Percentiles rank a stretch among this genome's conserved stretches.
phyloP scores from a whole-genome alignment of 768 basidiomycete species.

The Lanmaoa rubissima region DNA sequence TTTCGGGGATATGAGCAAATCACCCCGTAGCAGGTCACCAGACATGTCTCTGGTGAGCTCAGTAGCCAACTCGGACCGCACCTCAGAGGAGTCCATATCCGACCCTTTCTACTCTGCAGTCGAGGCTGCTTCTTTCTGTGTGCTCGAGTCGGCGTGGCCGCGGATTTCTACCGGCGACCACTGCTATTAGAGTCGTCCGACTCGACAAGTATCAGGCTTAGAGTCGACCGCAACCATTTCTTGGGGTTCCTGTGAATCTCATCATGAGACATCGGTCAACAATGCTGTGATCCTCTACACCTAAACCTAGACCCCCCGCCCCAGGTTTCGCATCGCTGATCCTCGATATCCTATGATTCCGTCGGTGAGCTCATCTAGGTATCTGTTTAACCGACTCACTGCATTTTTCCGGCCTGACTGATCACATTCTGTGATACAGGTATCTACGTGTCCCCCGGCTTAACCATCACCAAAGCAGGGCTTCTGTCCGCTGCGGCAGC shows the following conservation, averaged over 20 bases:
- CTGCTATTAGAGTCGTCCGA: too few relatives aligned
- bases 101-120: too few relatives aligned
- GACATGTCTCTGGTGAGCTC: too few relatives aligned
- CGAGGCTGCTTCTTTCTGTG: too few relatives aligned
- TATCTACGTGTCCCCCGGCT: slow-evolving; percentile 55
- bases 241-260: background rate
- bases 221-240: background rate
- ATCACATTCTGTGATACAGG: slow-evolving; percentile 31
- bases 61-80: too few relatives aligned
- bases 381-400: slow-evolving; percentile 38
- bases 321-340: background rate
- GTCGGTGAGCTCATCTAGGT: slow-evolving; percentile 58
- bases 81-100: too few relatives aligned
- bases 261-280: too few relatives aligned
- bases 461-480: slow-evolving; percentile 54
- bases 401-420: background rate
- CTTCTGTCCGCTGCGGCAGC: slow-evolving; percentile 58
- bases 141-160: too few relatives aligned
- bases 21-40: too few relatives aligned
- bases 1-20: too few relatives aligned
- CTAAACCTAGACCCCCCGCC: background rate
- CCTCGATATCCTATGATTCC: slow-evolving; percentile 20
- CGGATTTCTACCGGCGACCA: background rate
- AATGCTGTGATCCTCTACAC: background rate
- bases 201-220: background rate